A percentile compares a stretch with the other conserved stretches of the same genome.
Evolutionary conservation across 805 yeast genomes (phyloP).

Genomic region (Candida ficus): DNA sequence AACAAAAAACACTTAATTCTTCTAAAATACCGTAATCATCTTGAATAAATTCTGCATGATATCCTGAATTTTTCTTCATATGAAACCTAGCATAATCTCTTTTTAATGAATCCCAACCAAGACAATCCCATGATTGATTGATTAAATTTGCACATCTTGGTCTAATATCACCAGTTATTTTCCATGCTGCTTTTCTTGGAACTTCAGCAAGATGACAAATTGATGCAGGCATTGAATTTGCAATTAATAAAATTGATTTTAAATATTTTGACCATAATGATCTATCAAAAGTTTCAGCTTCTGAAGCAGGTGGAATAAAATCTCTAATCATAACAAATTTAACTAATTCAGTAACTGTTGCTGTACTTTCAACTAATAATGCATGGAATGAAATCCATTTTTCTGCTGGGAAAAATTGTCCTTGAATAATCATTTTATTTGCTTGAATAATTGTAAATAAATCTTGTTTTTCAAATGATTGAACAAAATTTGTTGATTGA

Average conservation of each 20-base stretch:
- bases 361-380: constrained; percentile 48
- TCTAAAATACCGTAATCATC: constrained; percentile 56
- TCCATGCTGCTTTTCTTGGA: constrained; percentile 65
- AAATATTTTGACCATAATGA: constrained; percentile 66
- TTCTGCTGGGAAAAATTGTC: constrained; percentile 57
- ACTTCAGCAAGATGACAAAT: constrained; percentile 66
- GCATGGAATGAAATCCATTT: constrained; percentile 73
- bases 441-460: constrained; percentile 39
- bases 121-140: constrained; percentile 63
- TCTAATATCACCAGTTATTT: constrained; percentile 60
- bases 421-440: constrained; percentile 45
- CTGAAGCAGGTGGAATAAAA: constrained; percentile 45
- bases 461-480: constrained; percentile 37
- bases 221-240: constrained; percentile 63
- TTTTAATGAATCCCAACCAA: constrained; percentile 58
- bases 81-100: constrained; percentile 56
- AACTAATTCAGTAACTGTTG: constrained; percentile 48
- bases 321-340: constrained; percentile 43
- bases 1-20: constrained; percentile 59
- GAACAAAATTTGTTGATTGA: constrained; percentile 36
- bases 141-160: constrained; percentile 51
- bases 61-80: constrained; percentile 58
- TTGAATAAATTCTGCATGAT: constrained; percentile 59
- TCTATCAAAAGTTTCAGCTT: constrained; percentile 50
- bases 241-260: constrained; percentile 49